phyloP scores from a whole-genome alignment of 2,329 filamentous ascomycete genomes.

The Stagonosporopsis tanaceti region DNA sequence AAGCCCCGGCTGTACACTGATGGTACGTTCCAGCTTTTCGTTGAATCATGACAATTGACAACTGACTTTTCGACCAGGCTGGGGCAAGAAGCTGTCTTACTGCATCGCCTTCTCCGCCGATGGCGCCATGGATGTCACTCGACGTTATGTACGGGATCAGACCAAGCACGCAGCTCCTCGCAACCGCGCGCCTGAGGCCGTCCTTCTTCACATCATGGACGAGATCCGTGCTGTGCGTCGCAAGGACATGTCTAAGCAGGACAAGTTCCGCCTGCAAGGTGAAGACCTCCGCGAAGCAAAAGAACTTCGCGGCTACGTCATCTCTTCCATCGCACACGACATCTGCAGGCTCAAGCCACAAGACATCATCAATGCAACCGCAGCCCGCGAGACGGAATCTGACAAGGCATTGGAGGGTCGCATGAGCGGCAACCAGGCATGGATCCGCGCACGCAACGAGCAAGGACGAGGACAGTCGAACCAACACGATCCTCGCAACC shows the following conservation, averaged over 20 bases:
- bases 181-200: slow-evolving; percentile 83
- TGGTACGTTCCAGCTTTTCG: slow-evolving; percentile 59
- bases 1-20: slow-evolving; percentile 91
- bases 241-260: slow-evolving; percentile 83
- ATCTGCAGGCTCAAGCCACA: slow-evolving; percentile 72
- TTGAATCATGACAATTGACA: neutral
- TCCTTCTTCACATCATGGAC: slow-evolving; percentile 87
- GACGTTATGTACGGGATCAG: slow-evolving; percentile 73
- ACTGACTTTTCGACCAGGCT: slow-evolving; percentile 61
- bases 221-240: slow-evolving; percentile 89
- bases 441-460: slow-evolving; percentile 48
- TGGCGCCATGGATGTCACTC: slow-evolving; percentile 73
- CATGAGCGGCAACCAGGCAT: slow-evolving; percentile 50
- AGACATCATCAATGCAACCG: slow-evolving; percentile 44
- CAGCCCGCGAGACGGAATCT: slow-evolving; percentile 51
- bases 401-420: slow-evolving; percentile 58
- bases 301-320: slow-evolving; percentile 77
- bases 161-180: slow-evolving; percentile 76
- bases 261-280: slow-evolving; percentile 81
- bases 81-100: slow-evolving; percentile 96
- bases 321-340: slow-evolving; percentile 75
- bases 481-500: slow-evolving; percentile 49
- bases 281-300: slow-evolving; percentile 79
- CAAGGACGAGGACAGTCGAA: slow-evolving; percentile 46
- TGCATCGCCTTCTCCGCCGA: slow-evolving; percentile 97